Conservation (phyloP, 1,284 basidiomycete species). For the Ceratobasidium sp. region DNA sequence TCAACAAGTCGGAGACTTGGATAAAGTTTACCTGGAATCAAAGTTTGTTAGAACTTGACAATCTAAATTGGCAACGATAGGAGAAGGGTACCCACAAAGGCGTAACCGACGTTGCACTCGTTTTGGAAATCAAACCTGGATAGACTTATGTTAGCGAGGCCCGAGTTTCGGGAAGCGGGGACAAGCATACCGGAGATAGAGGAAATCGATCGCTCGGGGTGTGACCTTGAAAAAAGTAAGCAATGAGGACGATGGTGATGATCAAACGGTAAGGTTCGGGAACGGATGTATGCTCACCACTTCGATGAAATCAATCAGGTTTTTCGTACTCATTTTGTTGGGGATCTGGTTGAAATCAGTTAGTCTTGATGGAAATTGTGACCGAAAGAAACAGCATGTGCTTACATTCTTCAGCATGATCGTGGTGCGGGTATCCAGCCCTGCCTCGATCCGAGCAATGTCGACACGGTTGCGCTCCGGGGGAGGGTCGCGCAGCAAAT, state of each 20-base stretch:
- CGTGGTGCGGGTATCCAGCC: conserved; percentile 79
- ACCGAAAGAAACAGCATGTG: too few species aligned
- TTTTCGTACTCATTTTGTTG: conserved; percentile 72
- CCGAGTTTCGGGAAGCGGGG: conserved; percentile 58
- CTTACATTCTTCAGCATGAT: conserved; percentile 87
- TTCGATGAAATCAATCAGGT: conserved; percentile 74
- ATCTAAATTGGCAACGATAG: background rate
- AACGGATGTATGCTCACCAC: conserved; percentile 57
- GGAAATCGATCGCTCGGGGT: conserved; percentile 77
- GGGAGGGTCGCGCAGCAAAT: conserved; percentile 42
- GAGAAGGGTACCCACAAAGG: conserved; percentile 36
- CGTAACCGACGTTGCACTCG: conserved; percentile 83
- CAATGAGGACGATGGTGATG: background rate
- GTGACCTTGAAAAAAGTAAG: conserved; percentile 49
- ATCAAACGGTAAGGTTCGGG: background rate
- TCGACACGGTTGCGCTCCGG: conserved; percentile 75
- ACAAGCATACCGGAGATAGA: conserved; percentile 72
- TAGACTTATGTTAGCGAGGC: background rate
- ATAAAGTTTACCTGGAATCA: conserved; percentile 76
- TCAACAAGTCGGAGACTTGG: conserved; percentile 71
- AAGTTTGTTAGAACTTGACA: background rate
- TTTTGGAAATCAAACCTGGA: conserved; percentile 48
- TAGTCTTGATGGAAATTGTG: too few species aligned
- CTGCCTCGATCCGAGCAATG: conserved; percentile 74
- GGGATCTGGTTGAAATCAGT: conserved; percentile 23